A percentile compares a stretch with the other conserved stretches of the same genome.
Conservation (phyloP, 2,329 filamentous ascomycete genomes). For the Teratosphaeria gauchensis region DNA sequence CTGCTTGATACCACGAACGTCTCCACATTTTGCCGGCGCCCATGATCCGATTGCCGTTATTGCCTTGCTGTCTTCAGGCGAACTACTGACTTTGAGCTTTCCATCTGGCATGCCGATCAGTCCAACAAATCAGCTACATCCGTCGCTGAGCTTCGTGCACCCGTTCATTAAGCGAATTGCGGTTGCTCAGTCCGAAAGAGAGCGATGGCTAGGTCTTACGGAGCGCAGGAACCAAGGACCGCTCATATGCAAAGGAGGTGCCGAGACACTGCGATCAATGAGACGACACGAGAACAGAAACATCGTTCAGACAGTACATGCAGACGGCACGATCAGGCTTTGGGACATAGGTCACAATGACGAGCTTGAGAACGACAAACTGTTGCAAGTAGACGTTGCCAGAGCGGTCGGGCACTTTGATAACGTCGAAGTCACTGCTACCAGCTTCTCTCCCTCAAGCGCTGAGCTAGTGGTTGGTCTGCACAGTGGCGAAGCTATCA, state of each 20-base stretch:
- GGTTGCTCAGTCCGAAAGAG: conserved; percentile 63
- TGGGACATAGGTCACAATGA: conserved; percentile 92
- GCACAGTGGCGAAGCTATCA: conserved; percentile 68
- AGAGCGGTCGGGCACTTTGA: conserved; percentile 71
- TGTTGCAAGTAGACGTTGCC: conserved; percentile 79
- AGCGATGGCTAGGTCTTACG: conserved; percentile 81
- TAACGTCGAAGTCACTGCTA: conserved; percentile 65
- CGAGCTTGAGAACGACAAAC: conserved; percentile 75
- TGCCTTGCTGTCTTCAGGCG: conserved; percentile 70
- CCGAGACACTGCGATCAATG: conserved; percentile 57
- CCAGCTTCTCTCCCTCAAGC: conserved; percentile 69
- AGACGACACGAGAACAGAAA: conserved; percentile 76
- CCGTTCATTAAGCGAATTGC: conserved; percentile 71
- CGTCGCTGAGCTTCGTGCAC: conserved; percentile 78
- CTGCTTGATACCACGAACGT: conserved; percentile 69
- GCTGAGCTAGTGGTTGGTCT: conserved; percentile 81
- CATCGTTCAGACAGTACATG: conserved; percentile 77
- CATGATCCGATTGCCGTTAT: conserved; percentile 87
- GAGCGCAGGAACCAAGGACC: conserved; percentile 75
- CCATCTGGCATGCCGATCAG: conserved; percentile 84
- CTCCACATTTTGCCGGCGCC: conserved; percentile 76
- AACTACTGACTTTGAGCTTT: conserved; percentile 82
- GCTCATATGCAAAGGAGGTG: conserved; percentile 67
- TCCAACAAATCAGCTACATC: conserved; percentile 84
- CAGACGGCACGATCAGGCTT: conserved; percentile 79